phyloP scores from a whole-genome alignment of 441 rosid species.

The Rhodomyrtus psidioides region DNA sequence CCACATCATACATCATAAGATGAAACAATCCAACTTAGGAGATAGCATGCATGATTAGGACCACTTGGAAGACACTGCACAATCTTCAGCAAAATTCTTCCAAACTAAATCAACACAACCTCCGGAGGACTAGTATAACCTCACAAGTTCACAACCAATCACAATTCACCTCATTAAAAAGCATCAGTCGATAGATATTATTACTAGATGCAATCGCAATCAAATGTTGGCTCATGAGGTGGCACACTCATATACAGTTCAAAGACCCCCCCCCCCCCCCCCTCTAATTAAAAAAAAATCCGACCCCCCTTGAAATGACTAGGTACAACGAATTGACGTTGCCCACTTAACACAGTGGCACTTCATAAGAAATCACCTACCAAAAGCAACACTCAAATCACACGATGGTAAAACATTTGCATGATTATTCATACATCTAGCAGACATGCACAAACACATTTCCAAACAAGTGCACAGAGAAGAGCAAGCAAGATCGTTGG shows the following conservation, averaged over 20 bases:
- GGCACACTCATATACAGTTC: background rate
- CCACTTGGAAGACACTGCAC: background rate
- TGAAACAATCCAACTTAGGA: background rate
- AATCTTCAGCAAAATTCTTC: background rate
- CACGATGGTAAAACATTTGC: background rate
- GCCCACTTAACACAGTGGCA: background rate
- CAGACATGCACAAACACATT: background rate
- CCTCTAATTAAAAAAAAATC: background rate
- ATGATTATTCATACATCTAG: background rate
- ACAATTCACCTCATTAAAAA: background rate
- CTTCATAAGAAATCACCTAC: background rate
- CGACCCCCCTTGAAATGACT: background rate
- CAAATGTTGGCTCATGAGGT: background rate
- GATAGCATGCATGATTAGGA: background rate
- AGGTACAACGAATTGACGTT: background rate
- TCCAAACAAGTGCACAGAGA: background rate
- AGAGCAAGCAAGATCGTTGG: background rate
- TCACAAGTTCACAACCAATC: background rate
- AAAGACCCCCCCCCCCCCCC: background rate
- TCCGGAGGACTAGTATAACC: background rate
- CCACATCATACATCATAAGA: background rate
- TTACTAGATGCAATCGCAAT: background rate
- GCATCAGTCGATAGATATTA: background rate
- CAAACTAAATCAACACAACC: background rate
- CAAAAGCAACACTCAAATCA: background rate